Conservation (phyloP, 352 stramenopile species). For the Pythium phragmitis region DNA sequence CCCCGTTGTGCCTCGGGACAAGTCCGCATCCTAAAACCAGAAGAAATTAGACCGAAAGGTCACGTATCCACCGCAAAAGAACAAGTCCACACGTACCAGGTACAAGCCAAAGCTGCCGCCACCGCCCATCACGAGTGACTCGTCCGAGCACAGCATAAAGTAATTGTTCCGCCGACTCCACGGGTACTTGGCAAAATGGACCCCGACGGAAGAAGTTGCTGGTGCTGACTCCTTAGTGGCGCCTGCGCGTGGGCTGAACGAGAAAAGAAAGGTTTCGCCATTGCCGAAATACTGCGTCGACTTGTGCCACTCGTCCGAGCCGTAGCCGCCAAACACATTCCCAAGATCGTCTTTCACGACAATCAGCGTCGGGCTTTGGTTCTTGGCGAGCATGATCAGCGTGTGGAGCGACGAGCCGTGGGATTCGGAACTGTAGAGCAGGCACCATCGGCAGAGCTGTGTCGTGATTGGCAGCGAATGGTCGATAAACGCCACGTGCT, state of each 20-base stretch:
- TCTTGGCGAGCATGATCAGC: slow-evolving; percentile 60
- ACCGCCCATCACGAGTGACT: slow-evolving; percentile 89
- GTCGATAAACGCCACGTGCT: slow-evolving; percentile 74
- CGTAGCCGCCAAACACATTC: slow-evolving; percentile 85
- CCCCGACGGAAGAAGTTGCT: not conserved
- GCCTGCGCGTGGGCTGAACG: slow-evolving; percentile 46
- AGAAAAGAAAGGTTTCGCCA: slow-evolving; percentile 89
- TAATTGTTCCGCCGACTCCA: slow-evolving; percentile 91
- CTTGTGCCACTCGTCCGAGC: slow-evolving; percentile 72
- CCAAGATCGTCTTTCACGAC: slow-evolving; percentile 76
- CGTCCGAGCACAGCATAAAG: slow-evolving; percentile 89
- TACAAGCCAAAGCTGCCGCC: slow-evolving; percentile 89
- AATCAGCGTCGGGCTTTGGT: slow-evolving; percentile 73
- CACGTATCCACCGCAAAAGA: not conserved
- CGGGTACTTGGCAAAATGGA: slow-evolving; percentile 70
- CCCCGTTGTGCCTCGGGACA: slow-evolving; percentile 80
- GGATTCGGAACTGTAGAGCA: slow-evolving; percentile 75
- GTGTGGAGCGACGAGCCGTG: slow-evolving; percentile 81
- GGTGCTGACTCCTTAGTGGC: not conserved
- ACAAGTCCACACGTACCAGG: slow-evolving; percentile 46
- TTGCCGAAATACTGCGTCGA: slow-evolving; percentile 88
- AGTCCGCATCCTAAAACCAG: slow-evolving; percentile 68
- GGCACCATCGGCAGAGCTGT: slow-evolving; percentile 79
- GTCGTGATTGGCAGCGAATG: slow-evolving; percentile 71
- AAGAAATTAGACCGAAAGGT: not conserved